Evolutionary conservation across 2,329 filamentous ascomycete species (phyloP).

Genomic region (Colletotrichum sp.): DNA sequence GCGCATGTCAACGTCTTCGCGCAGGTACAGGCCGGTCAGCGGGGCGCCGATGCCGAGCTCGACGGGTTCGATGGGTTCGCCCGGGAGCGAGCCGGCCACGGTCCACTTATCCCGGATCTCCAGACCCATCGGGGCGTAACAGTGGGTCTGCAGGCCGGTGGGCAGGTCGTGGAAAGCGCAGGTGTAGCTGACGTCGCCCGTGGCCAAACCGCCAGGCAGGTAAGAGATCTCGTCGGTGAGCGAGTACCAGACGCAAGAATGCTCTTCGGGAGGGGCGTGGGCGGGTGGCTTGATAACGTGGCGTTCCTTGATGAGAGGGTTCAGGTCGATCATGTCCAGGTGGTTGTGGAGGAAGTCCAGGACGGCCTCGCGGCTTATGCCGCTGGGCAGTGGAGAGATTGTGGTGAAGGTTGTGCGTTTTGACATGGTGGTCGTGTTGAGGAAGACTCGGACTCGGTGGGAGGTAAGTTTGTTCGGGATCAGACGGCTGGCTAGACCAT

Average conservation of each 20-base stretch:
- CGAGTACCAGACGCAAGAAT: slow-evolving; percentile 76
- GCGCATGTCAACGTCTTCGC: slow-evolving; percentile 85
- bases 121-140: slow-evolving; percentile 81
- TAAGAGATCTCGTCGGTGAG: slow-evolving; percentile 80
- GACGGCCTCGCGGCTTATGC: slow-evolving; percentile 72
- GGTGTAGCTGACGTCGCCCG: slow-evolving; percentile 76
- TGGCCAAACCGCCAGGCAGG: slow-evolving; percentile 68
- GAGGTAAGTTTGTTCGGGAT: background rate
- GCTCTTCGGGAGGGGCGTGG: slow-evolving; percentile 73
- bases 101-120: slow-evolving; percentile 82
- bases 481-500: background rate
- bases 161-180: slow-evolving; percentile 80
- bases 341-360: slow-evolving; percentile 80
- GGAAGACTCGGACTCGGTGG: background rate
- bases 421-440: slow-evolving; percentile 56
- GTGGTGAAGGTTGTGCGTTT: slow-evolving; percentile 77
- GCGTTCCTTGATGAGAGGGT: slow-evolving; percentile 79
- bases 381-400: slow-evolving; percentile 76
- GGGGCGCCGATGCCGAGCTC: slow-evolving; percentile 73
- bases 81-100: slow-evolving; percentile 73
- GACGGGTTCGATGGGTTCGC: slow-evolving; percentile 67
- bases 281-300: slow-evolving; percentile 70
- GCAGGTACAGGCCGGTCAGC: slow-evolving; percentile 73
- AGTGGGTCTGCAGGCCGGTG: slow-evolving; percentile 77
- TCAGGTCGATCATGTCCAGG: slow-evolving; percentile 84